Conservation (phyloP, 306 rosid species). For the Quillaja saponaria region DNA sequence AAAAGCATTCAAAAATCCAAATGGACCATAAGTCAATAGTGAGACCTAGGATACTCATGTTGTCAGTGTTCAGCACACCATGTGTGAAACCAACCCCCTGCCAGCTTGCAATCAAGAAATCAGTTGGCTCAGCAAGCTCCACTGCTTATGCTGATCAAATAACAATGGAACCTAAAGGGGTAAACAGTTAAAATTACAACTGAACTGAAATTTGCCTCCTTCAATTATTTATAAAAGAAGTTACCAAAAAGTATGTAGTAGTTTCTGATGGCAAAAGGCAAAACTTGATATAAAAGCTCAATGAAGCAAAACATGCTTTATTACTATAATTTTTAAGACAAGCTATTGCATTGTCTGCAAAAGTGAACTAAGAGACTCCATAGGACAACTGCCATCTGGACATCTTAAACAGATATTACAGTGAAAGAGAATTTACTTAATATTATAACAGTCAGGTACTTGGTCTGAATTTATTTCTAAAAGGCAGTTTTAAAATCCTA, state of each 20-base stretch:
- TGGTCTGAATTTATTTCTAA: no score
- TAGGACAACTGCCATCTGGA: no score
- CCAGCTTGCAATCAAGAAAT: constrained; percentile 88
- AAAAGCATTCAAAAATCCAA: constrained; percentile 98
- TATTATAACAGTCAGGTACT: no score
- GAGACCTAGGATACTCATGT: constrained; percentile 98
- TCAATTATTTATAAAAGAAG: background rate
- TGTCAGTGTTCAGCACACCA: constrained; percentile 98
- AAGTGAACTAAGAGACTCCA: no score
- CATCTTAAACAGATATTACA: no score
- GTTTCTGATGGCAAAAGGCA: background rate
- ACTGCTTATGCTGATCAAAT: constrained; percentile 82
- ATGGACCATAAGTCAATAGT: constrained; percentile 97
- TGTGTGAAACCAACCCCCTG: constrained; percentile 99
- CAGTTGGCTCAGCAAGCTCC: constrained; percentile 93
- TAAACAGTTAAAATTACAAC: constrained; percentile 18
- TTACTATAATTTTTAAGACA: no score
- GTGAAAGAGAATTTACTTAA: no score
- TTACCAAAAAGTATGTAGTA: no score
- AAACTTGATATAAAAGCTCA: background rate
- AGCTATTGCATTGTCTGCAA: no score
- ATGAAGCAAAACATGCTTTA: constrained; percentile 8
- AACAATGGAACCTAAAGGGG: constrained; percentile 19
- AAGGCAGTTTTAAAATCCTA: no score
- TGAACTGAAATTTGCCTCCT: background rate